A percentile compares a stretch with the other conserved stretches of the same genome.
Conservation (phyloP, 2,329 filamentous ascomycete genomes). For the Monilinia polystroma region DNA sequence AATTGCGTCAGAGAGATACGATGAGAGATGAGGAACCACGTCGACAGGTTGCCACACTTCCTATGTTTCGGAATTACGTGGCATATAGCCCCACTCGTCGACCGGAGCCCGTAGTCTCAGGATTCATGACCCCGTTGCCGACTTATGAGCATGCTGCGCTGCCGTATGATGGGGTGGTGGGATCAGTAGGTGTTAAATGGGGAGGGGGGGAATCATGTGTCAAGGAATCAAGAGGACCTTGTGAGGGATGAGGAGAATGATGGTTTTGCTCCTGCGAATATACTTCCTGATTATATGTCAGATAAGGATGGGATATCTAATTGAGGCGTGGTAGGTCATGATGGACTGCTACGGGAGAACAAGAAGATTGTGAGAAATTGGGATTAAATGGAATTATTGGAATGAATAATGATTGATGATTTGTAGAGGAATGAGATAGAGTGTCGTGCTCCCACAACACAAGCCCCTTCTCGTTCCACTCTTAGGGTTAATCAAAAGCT, state of each 20-base stretch:
- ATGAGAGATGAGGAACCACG: neutral
- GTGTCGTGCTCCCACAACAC: too few species aligned
- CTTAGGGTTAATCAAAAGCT: too few species aligned
- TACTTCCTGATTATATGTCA: conserved; percentile 1
- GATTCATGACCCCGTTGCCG: neutral
- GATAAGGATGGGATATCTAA: neutral
- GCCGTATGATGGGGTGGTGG: neutral
- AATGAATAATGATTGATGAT: too few species aligned
- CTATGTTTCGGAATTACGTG: neutral
- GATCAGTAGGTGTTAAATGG: neutral
- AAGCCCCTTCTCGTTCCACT: too few species aligned
- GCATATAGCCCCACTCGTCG: neutral
- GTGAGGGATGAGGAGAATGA: neutral
- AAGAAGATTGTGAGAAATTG: too few species aligned
- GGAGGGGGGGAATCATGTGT: neutral
- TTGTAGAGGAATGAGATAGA: too few species aligned
- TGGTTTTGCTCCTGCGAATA: neutral
- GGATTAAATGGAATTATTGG: too few species aligned
- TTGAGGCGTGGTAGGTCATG: too few species aligned
- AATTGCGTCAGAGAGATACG: too few species aligned
- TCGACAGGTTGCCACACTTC: neutral
- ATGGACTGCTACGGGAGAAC: too few species aligned
- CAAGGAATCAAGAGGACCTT: neutral
- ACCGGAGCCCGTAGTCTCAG: neutral
- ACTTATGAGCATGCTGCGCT: neutral